phyloP scores from a whole-genome alignment of 2,329 filamentous ascomycete species.

The Clonostachys sp. region DNA sequence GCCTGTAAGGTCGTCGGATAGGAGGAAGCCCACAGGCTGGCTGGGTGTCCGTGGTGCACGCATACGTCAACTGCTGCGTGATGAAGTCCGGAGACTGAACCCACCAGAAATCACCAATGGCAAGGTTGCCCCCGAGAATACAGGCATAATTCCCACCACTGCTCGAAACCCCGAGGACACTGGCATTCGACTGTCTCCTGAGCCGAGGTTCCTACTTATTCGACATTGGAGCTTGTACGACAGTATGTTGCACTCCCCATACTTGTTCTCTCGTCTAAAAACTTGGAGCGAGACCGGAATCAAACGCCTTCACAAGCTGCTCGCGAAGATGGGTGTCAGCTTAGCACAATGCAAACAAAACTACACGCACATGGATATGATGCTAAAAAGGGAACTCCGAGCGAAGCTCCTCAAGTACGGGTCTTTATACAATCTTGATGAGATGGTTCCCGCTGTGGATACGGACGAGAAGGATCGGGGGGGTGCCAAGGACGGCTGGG shows the following conservation, averaged over 20 bases:
- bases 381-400: slow-evolving; percentile 82
- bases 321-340: slow-evolving; percentile 97
- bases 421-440: slow-evolving; percentile 88
- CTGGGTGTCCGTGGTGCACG: slow-evolving; percentile 76
- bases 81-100: slow-evolving; percentile 91
- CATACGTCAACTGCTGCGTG: slow-evolving; percentile 79
- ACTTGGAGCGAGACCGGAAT: slow-evolving; percentile 90
- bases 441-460: slow-evolving; percentile 77
- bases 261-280: slow-evolving; percentile 84
- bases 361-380: slow-evolving; percentile 98
- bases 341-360: slow-evolving; percentile 90
- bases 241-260: slow-evolving; percentile 96
- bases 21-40: slow-evolving; percentile 63
- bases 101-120: slow-evolving; percentile 67
- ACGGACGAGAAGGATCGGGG: slow-evolving; percentile 65
- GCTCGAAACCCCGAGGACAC: slow-evolving; percentile 87
- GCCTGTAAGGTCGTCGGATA: slow-evolving; percentile 49
- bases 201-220: slow-evolving; percentile 88
- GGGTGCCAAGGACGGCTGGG: slow-evolving; percentile 86
- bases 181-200: slow-evolving; percentile 86
- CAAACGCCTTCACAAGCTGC: slow-evolving; percentile 85
- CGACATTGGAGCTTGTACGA: slow-evolving; percentile 97
- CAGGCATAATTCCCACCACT: slow-evolving; percentile 83
- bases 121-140: slow-evolving; percentile 58
- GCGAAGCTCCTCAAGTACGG: slow-evolving; percentile 87